phyloP scores from a whole-genome alignment of 1,139 yeast species.

The Lodderomyces elongisporus region DNA sequence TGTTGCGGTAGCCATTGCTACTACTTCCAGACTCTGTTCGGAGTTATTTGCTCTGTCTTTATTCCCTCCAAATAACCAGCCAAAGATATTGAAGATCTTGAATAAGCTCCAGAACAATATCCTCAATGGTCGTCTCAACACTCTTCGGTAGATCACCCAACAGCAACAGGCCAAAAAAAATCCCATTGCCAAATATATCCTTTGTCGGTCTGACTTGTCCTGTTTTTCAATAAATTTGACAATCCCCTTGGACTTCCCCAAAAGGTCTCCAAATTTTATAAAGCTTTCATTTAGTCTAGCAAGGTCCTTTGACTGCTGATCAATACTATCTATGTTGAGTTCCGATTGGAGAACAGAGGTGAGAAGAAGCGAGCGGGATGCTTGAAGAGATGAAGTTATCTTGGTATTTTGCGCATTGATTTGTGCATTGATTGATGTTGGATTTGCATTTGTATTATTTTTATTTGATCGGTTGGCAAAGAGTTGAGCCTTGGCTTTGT shows the following conservation, averaged over 20 bases:
- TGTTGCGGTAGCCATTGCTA: too few species aligned
- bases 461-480: slow-evolving; percentile 18
- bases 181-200: slow-evolving; percentile 55
- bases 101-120: slow-evolving; percentile 56
- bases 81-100: slow-evolving; percentile 40
- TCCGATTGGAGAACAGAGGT: slow-evolving; percentile 57
- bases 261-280: slow-evolving; percentile 48
- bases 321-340: slow-evolving; percentile 55
- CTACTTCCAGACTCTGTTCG: too few species aligned
- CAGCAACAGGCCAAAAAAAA: slow-evolving; percentile 51
- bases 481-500: slow-evolving; percentile 10
- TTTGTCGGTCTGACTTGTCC: slow-evolving; percentile 55
- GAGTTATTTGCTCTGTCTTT: too few species aligned
- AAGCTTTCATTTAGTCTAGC: slow-evolving; percentile 46
- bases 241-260: slow-evolving; percentile 50
- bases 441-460: slow-evolving; percentile 13
- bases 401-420: slow-evolving; percentile 46
- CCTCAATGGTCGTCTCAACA: slow-evolving; percentile 52
- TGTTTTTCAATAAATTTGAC: slow-evolving; percentile 65
- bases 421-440: slow-evolving; percentile 23
- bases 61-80: slow-evolving; percentile 18
- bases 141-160: slow-evolving; percentile 64
- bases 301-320: slow-evolving; percentile 53
- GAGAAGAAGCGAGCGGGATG: slow-evolving; percentile 51
- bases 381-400: slow-evolving; percentile 48